These are phyloP conservation scores for Aphanomyces invadans DNA, from an alignment of 352 stramenopile species.

Conservation along the genomic window DNA sequence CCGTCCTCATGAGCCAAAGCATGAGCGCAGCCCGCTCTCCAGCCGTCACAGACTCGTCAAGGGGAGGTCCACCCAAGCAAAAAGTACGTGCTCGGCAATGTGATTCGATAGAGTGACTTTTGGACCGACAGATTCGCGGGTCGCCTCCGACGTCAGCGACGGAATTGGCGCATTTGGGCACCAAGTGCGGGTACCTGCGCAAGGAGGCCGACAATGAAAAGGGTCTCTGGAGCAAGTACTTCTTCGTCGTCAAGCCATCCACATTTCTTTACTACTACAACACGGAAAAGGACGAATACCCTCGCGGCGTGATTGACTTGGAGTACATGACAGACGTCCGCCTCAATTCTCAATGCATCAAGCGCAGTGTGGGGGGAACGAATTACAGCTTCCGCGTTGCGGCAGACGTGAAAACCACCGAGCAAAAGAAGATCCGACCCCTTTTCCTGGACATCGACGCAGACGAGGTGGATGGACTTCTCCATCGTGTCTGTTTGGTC, in stretches of 20 bases:
- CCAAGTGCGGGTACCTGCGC: slow-evolving; percentile 49
- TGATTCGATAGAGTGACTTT: too few relatives aligned
- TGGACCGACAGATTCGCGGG: slow-evolving; percentile 56
- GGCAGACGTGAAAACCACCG: slow-evolving; percentile 45
- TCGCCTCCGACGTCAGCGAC: slow-evolving; percentile 39
- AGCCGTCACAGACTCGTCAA: neutral
- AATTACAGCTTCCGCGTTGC: slow-evolving; percentile 62
- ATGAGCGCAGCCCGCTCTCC: neutral
- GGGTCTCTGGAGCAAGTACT: slow-evolving; percentile 72
- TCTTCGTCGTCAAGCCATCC: slow-evolving; percentile 62
- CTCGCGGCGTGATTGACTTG: slow-evolving; percentile 67
- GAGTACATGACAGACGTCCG: slow-evolving; percentile 72
- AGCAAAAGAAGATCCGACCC: slow-evolving; percentile 42
- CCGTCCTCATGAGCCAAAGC: neutral
- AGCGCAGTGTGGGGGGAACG: slow-evolving; percentile 55
- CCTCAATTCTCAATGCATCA: slow-evolving; percentile 63
- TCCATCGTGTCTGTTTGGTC: neutral
- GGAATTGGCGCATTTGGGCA: slow-evolving; percentile 38
- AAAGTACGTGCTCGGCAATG: neutral
- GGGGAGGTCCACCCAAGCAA: slow-evolving; percentile 9
- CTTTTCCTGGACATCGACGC: slow-evolving; percentile 59
- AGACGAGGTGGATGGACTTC: slow-evolving; percentile 18
- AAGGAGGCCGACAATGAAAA: slow-evolving; percentile 78
- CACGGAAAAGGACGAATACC: slow-evolving; percentile 44
- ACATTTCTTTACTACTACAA: slow-evolving; percentile 85